Percentiles rank a stretch among this genome's conserved stretches.
These are phyloP conservation scores for Pichia deserticola DNA, from an alignment of 805 yeast genomes.

Conservation along the genomic window DNA sequence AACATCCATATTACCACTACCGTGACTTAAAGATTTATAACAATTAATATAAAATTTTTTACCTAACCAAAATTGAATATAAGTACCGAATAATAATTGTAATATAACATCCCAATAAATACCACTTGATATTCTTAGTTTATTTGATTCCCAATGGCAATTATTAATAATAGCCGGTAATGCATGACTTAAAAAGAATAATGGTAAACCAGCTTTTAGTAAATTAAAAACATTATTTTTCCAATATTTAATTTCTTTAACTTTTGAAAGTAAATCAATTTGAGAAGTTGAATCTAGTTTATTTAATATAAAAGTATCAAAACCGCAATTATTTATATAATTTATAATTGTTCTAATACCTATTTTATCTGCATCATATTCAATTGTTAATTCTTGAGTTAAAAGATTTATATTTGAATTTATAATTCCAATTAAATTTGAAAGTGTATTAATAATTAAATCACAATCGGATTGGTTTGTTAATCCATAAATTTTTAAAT, in stretches of 20 bases:
- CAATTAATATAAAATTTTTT: conserved; percentile 58
- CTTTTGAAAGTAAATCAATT: conserved; percentile 56
- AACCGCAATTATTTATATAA: conserved; percentile 43
- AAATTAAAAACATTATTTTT: conserved; percentile 45
- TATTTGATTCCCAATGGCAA: conserved; percentile 10
- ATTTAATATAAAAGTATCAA: conserved; percentile 41
- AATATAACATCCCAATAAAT: conserved; percentile 56
- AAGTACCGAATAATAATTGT: conserved; percentile 49
- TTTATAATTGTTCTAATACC: conserved; percentile 63
- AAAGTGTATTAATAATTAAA: conserved; percentile 42
- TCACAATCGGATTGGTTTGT: conserved; percentile 50
- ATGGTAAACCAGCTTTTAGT: conserved; percentile 54
- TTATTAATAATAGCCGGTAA: conserved; percentile 32
- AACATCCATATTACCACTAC: conserved; percentile 87
- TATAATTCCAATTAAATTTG: conserved; percentile 38
- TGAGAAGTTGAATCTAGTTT: conserved; percentile 60
- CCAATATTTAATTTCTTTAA: conserved; percentile 72
- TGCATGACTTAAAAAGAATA: conserved; percentile 43
- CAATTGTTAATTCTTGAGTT: conserved; percentile 47
- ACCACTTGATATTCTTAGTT: conserved; percentile 39
- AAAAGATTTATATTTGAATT: conserved; percentile 40
- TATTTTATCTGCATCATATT: conserved; percentile 40
- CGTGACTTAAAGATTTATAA: conserved; percentile 54
- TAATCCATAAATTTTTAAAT: conserved; percentile 48
- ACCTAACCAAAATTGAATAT: conserved; percentile 65